Conservation (phyloP, 768 basidiomycete species). For the Suillus brevipes region DNA sequence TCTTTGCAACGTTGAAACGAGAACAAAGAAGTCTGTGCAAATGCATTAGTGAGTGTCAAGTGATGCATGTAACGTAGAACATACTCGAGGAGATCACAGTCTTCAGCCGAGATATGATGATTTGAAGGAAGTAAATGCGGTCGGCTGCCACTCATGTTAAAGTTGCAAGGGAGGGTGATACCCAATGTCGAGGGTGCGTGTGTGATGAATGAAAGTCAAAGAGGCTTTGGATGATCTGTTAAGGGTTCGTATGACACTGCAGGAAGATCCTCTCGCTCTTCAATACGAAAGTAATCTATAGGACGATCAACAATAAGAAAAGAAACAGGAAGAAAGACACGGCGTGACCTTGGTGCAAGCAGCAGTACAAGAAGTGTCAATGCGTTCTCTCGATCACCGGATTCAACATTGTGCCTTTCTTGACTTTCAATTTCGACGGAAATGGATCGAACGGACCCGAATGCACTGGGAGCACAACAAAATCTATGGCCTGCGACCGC, state of each 20-base stretch:
- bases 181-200: conserved; percentile 15
- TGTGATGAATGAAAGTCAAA: conserved; percentile 11
- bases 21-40: conserved; percentile 30
- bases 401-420: conserved; percentile 3
- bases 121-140: conserved; percentile 29
- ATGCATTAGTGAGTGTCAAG: conserved; percentile 11
- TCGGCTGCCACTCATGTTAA: conserved; percentile 16
- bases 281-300: too few species aligned
- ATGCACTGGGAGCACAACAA: conserved; percentile 68
- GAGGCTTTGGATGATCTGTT: conserved; percentile 14
- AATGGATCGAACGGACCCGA: conserved; percentile 26
- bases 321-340: too few species aligned
- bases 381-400: too few species aligned
- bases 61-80: not conserved
- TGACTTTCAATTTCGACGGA: not conserved
- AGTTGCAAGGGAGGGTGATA: conserved; percentile 18
- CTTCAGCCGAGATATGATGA: conserved; percentile 16
- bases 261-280: too few species aligned
- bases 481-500: conserved; percentile 63
- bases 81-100: conserved; percentile 32
- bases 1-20: conserved; percentile 35
- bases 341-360: too few species aligned
- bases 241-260: too few species aligned
- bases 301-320: too few species aligned
- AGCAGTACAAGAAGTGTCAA: too few species aligned